Evolutionary conservation across 176 grass and related monocot species (phyloP).

Genomic region (Chloris gayana): DNA sequence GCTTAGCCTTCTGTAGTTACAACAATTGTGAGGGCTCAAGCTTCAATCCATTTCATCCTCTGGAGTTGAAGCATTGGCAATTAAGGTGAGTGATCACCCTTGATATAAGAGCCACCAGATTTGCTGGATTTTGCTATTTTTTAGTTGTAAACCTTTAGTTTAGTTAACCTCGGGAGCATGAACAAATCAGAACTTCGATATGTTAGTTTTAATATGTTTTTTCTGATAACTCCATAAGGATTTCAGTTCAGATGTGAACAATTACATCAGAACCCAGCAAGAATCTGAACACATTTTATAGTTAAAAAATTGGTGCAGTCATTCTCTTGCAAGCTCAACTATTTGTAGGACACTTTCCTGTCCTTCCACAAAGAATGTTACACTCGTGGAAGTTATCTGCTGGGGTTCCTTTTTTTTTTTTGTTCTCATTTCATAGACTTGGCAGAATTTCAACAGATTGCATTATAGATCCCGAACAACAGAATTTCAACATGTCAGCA

Average conservation of each 20-base stretch:
- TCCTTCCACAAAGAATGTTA: slow-evolving; percentile 19
- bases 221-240: neutral
- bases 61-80: neutral
- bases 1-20: neutral
- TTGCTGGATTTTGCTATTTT: neutral
- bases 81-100: neutral
- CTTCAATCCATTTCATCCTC: slow-evolving; percentile 1
- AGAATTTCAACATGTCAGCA: neutral
- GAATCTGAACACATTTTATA: neutral
- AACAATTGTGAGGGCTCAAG: neutral
- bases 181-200: neutral
- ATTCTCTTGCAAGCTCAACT: neutral
- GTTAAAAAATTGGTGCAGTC: neutral
- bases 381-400: slow-evolving; percentile 2
- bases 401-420: slow-evolving; percentile 12
- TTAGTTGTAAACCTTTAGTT: neutral
- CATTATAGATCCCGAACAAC: too few relatives aligned
- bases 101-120: neutral
- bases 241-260: neutral
- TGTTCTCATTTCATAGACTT: neutral
- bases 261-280: neutral
- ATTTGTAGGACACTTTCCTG: neutral
- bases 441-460: neutral
- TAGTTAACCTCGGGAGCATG: neutral
- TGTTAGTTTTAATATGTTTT: neutral